phyloP scores from a whole-genome alignment of 345 rosid genomes.

The Citropsis articulata region DNA sequence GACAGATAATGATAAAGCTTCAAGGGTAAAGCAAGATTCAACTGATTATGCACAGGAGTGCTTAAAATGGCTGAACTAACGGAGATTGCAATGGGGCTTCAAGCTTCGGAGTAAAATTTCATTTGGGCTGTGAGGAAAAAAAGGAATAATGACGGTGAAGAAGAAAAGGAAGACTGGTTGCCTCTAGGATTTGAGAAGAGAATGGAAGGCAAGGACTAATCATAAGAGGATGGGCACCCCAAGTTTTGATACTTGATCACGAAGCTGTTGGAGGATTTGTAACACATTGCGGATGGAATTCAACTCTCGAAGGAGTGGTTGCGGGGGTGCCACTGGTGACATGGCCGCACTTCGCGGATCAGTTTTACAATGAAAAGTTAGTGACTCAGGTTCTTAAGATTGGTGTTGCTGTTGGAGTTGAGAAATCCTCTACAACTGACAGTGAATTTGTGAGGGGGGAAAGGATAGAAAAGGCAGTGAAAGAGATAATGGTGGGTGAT shows the following conservation, averaged over 20 bases:
- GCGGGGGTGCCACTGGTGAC: conserved; percentile 58
- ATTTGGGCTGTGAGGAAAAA: conserved; percentile 44
- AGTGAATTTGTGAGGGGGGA: conserved; percentile 33
- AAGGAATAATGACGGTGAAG: not conserved
- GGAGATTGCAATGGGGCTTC: conserved; percentile 43
- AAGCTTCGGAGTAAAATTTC: conserved; percentile 36
- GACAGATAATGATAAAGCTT: conserved; percentile 24
- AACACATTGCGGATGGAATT: conserved; percentile 67
- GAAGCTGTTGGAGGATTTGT: conserved; percentile 49
- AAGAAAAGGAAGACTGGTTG: conserved; percentile 35
- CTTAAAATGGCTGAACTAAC: conserved; percentile 44
- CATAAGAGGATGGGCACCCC: conserved; percentile 63
- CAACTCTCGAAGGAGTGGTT: conserved; percentile 43
- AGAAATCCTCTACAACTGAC: conserved; percentile 13
- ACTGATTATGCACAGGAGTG: conserved; percentile 28
- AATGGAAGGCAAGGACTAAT: conserved; percentile 38
- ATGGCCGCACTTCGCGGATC: conserved; percentile 45
- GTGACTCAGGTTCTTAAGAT: conserved; percentile 33
- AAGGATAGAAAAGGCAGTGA: conserved; percentile 35
- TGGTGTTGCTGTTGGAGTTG: conserved; percentile 42
- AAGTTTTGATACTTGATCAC: conserved; percentile 56
- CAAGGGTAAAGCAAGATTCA: conserved; percentile 28
- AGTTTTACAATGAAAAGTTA: conserved; percentile 54
- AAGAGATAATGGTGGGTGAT: conserved; percentile 33
- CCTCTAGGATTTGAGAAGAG: conserved; percentile 39